These are phyloP conservation scores for Tripterygium wilfordii DNA, from an alignment of 177 flowering plant species.

Conservation along the genomic window DNA sequence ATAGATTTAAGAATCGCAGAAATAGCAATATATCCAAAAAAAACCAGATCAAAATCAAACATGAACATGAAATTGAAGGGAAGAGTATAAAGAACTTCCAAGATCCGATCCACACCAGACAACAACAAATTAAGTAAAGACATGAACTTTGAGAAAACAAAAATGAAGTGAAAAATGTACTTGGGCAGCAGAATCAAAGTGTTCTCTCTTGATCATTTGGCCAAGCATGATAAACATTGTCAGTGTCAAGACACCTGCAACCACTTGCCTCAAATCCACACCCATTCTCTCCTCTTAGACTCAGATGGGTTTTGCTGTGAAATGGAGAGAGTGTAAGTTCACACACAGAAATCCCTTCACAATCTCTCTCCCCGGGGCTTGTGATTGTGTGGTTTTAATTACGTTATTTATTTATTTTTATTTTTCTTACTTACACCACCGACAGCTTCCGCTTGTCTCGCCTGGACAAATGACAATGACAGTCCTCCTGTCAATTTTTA, in stretches of 20 bases:
- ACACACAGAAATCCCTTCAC: too few relatives aligned
- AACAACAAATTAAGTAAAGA: neutral
- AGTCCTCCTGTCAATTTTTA: too few relatives aligned
- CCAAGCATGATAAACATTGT: conserved; percentile 95
- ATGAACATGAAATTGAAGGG: neutral
- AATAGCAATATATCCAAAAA: neutral
- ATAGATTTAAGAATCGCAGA: too few relatives aligned
- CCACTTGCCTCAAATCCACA: conserved; percentile 76
- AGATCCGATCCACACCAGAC: neutral
- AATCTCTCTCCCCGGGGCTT: too few relatives aligned
- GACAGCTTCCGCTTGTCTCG: too few relatives aligned
- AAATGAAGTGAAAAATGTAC: conserved; percentile 3
- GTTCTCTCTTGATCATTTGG: conserved; percentile 88
- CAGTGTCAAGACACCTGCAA: conserved; percentile 75
- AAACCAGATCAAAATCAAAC: neutral
- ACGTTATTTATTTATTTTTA: too few relatives aligned
- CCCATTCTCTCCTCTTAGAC: too few relatives aligned
- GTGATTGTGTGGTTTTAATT: too few relatives aligned
- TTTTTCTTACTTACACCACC: too few relatives aligned
- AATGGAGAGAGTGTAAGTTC: too few relatives aligned
- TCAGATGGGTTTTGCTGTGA: too few relatives aligned
- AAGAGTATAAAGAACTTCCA: neutral
- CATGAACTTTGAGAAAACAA: neutral
- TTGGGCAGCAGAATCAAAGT: conserved; percentile 59
- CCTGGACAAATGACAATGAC: too few relatives aligned